These are phyloP conservation scores for Penicillium salamii DNA, from an alignment of 495 filamentous ascomycete species.

Conservation along the genomic window DNA sequence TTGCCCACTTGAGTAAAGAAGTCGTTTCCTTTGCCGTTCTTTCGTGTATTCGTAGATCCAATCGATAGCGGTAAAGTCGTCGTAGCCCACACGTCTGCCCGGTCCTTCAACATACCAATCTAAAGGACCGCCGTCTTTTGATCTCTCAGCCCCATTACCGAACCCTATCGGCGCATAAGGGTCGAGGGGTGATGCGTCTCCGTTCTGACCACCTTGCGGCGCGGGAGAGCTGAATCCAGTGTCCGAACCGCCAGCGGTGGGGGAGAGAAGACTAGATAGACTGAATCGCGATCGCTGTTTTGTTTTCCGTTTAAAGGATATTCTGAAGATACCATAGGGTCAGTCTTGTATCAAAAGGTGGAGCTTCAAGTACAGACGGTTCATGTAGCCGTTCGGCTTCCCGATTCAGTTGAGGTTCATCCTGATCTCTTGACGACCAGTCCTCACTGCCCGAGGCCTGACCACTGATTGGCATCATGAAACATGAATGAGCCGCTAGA, in stretches of 20 bases:
- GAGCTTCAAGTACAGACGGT: conserved; percentile 30
- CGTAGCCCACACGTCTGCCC: conserved; percentile 88
- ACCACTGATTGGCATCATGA: conserved; percentile 25
- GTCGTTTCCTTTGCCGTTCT: conserved; percentile 80
- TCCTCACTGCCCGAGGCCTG: conserved; percentile 17
- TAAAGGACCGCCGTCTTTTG: conserved; percentile 64
- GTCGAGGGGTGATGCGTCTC: conserved; percentile 24
- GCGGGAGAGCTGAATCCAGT: conserved; percentile 19
- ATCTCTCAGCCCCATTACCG: conserved; percentile 38
- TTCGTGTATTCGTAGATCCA: conserved; percentile 99
- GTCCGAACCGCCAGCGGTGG: conserved; percentile 25
- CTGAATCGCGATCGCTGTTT: conserved; percentile 59
- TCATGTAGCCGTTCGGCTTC: conserved; percentile 43
- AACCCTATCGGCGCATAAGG: conserved; percentile 23
- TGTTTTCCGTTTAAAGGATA: conserved; percentile 82
- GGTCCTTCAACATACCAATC: conserved; percentile 94
- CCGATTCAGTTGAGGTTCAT: conserved; percentile 23
- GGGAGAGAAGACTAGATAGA: conserved; percentile 55
- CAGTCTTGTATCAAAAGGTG: conserved; percentile 5
- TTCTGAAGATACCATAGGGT: conserved; percentile 36
- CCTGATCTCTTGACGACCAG: conserved; percentile 10
- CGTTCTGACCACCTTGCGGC: conserved; percentile 27
- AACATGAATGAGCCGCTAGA: conserved; percentile 17
- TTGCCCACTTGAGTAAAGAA: conserved; percentile 65
- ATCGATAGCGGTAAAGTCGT: conserved; percentile 96